These are phyloP conservation scores for Atkinsonella texensis DNA, from an alignment of 2,329 filamentous ascomycete genomes.

Conservation along the genomic window DNA sequence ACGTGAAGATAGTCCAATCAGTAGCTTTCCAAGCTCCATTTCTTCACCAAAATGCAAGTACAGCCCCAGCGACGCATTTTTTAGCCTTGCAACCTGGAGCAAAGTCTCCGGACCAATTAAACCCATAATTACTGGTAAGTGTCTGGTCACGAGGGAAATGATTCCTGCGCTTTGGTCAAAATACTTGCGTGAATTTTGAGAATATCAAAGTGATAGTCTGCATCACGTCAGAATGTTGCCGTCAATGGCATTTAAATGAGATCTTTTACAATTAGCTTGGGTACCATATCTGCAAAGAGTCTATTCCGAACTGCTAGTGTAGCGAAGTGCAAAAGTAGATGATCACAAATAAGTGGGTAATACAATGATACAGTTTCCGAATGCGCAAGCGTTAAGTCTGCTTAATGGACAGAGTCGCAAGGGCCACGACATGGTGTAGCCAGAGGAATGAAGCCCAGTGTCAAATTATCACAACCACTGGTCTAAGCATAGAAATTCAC, in stretches of 20 bases:
- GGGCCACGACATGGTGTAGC: background rate
- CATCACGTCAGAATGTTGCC: background rate
- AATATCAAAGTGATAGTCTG: too few relatives aligned
- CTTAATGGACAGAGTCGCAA: background rate
- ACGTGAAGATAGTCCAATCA: slow-evolving; percentile 1
- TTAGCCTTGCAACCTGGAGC: background rate
- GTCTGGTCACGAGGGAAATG: too few relatives aligned
- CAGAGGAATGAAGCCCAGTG: background rate
- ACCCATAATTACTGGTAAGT: background rate
- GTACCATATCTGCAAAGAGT: background rate
- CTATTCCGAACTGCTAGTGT: background rate
- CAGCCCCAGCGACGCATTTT: background rate
- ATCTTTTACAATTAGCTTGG: background rate
- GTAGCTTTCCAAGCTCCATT: background rate
- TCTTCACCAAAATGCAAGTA: background rate
- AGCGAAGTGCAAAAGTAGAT: background rate
- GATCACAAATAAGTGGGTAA: background rate
- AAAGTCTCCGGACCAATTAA: background rate
- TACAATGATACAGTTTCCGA: background rate
- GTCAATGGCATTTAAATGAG: background rate
- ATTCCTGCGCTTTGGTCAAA: too few relatives aligned
- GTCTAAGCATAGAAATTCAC: slow-evolving; percentile 44
- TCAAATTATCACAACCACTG: background rate
- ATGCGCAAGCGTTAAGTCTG: background rate
- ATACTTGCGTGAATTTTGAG: too few relatives aligned